phyloP scores from a whole-genome alignment of 2,329 filamentous ascomycete species.

The Sporothrix pallida region DNA sequence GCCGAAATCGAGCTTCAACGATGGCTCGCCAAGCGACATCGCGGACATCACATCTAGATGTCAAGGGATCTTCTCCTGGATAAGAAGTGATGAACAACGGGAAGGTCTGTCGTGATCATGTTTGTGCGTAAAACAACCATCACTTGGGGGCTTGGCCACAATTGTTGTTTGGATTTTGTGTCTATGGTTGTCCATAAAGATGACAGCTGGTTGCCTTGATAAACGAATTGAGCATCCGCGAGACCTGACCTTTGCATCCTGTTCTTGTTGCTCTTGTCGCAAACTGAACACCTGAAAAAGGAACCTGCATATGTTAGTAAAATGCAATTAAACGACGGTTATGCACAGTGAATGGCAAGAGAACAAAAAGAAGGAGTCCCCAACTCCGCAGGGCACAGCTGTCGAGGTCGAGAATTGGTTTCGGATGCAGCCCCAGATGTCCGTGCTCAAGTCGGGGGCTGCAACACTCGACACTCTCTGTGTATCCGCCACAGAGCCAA shows the following conservation, averaged over 20 bases:
- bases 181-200: too few species aligned
- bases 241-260: too few species aligned
- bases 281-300: background rate
- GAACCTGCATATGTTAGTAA: background rate
- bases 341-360: background rate
- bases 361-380: background rate
- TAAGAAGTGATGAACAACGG: background rate
- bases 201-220: too few species aligned
- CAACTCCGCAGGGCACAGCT: background rate
- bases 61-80: background rate
- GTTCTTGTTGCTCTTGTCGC: too few species aligned
- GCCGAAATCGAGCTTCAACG: background rate
- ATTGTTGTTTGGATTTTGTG: too few species aligned
- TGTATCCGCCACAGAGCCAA: background rate
- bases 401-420: conserved; percentile 1
- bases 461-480: background rate
- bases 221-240: too few species aligned
- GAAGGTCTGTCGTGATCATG: too few species aligned
- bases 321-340: background rate
- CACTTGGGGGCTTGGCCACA: too few species aligned
- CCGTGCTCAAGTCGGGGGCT: background rate
- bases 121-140: background rate
- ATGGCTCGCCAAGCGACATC: conserved; percentile 4
- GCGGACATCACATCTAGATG: background rate
- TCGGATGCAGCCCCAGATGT: conserved; percentile 6